Conservation (phyloP, 2,329 filamentous ascomycete genomes). For the Cercospora canescens region DNA sequence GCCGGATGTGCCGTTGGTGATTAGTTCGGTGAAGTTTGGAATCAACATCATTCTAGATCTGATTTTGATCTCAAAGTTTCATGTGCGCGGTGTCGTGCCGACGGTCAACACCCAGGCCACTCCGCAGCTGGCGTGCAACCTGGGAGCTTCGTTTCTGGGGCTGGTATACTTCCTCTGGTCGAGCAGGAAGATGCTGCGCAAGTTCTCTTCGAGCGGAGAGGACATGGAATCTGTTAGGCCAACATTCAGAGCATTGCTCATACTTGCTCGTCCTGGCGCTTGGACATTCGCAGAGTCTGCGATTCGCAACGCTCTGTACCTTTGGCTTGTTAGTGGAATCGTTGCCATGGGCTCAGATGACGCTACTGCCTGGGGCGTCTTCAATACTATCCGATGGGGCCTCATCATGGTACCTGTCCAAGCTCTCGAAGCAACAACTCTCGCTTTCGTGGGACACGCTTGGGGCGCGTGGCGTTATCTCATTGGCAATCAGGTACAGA, state of each 20-base stretch:
- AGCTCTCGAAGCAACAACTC: slow-evolving; percentile 63
- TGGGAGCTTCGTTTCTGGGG: slow-evolving; percentile 56
- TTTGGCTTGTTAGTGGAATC: slow-evolving; percentile 68
- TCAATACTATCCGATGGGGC: slow-evolving; percentile 73
- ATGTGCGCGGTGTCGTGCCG: slow-evolving; percentile 56
- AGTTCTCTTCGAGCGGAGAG: background rate
- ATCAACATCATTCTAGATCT: slow-evolving; percentile 69
- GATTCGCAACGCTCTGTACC: slow-evolving; percentile 67
- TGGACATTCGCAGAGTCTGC: slow-evolving; percentile 65
- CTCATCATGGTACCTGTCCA: slow-evolving; percentile 72
- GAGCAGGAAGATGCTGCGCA: slow-evolving; percentile 30
- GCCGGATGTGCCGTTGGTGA: slow-evolving; percentile 67
- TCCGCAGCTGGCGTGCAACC: slow-evolving; percentile 62
- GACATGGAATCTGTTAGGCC: slow-evolving; percentile 31
- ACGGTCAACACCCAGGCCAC: slow-evolving; percentile 65
- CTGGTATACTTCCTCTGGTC: slow-evolving; percentile 60
- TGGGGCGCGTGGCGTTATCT: slow-evolving; percentile 58
- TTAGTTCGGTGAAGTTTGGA: slow-evolving; percentile 63
- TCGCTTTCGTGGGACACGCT: slow-evolving; percentile 65
- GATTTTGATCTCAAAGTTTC: slow-evolving; percentile 65
- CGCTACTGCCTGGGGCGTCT: slow-evolving; percentile 71
- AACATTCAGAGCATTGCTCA: slow-evolving; percentile 46
- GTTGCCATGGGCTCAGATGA: slow-evolving; percentile 64
- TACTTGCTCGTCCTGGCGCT: slow-evolving; percentile 58
- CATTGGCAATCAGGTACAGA: slow-evolving; percentile 32